Base-by-base conservation (phyloP, 2,329 filamentous ascomycete genomes). In the Aspergillus luchuensis region DNA sequence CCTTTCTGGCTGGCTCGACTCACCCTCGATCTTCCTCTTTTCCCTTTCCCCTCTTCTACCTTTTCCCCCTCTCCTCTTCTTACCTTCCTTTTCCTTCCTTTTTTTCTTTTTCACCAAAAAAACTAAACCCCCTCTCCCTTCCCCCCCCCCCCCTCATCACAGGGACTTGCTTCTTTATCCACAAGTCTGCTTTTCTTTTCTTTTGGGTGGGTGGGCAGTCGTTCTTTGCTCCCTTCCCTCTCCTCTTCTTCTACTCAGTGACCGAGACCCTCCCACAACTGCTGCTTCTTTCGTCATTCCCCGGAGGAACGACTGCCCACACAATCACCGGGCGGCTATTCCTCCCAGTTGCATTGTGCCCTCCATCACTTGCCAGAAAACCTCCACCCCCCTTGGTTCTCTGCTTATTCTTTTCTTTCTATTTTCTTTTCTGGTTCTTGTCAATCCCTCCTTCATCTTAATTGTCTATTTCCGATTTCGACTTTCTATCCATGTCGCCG, bases 261-360 rank as follows among this genome's bases (percentile, higher is more conserved):
- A 51, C 60, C 59, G 51, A 57, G 56, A 60, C 45, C 19, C 48
- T 41, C 39, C 45, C 47, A 52, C 56, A 51, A 23, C 43, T 58
- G 30, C 52, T 52, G 58, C 59, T 65, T 56, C 59, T 61, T 66
- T 66, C 60, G 67, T 73, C 72, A 70, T 76, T 76, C 75, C 75
- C 75, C 68, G 76, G 76, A 68, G 76, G 75, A 78, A 76, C 74
- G 70, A 72, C 72, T 71, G 72, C 71, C 69, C 71, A 68, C 67
- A 67, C 64, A 57, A 62, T 58, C 60, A 52, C 50, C 62, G 62
- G 61, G 64, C 66, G 65, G 66, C 62, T 65, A 58, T 66, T 57
- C 58, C 62, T 56, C 57, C 59, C 47, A 50, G 45, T 56, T 50
- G 55, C 61, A 65, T 56, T 50, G 59, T 55, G 48, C 56, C 59